Base-by-base conservation (phyloP, 495 filamentous ascomycete genomes). In the Trichoderma virens region DNA sequence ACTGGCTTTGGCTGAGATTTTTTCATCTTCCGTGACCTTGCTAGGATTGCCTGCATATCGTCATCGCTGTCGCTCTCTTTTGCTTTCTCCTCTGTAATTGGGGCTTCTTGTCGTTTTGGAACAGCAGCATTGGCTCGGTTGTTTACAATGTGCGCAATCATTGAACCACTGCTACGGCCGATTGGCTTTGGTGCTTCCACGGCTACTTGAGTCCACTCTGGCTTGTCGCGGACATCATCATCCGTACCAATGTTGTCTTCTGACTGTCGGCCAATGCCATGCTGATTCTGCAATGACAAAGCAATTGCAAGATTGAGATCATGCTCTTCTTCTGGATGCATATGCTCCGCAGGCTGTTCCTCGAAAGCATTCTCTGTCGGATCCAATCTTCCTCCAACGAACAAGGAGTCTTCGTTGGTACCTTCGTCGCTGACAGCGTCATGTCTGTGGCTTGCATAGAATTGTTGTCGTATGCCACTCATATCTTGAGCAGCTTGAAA, bases 301-400 rank as follows among this genome's bases (percentile, higher is more conserved):
- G 87, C 87, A 73, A 97, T 95, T 11, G 93, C 93, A 68, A 82
- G 82, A 61, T 84, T 85, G 0, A 97, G 82, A 63, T 93, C 90
- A 65, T 91, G 85, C 34, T 94, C 90, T 60, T 92, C 89, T 59
- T 84, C 79, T 25, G 80, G 74, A 35, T 81, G 70, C 59, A 79
- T 59, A 4, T 67, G 68, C 23, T 73, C 71, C n/a, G 73, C 71
- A 3, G 72, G 64, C 27, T 64, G 62, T 13, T 59, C 64, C 14
- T 70, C 72, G 59, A 77, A 77, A 0, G 75, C 65, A 35, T 69
- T 64, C 18, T 65, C 70, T 16, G 63, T 66, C 62, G 67, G 68
- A 34, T 74, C 71, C 62, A 72, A 66, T 31, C 82, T 76, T 20
- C 79, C 80, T 51, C 75, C 81, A 60, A 92, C 83, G 70, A 94